Base-by-base conservation (phyloP, 257 asterid genomes). In the Gynochthodes officinalis region DNA sequence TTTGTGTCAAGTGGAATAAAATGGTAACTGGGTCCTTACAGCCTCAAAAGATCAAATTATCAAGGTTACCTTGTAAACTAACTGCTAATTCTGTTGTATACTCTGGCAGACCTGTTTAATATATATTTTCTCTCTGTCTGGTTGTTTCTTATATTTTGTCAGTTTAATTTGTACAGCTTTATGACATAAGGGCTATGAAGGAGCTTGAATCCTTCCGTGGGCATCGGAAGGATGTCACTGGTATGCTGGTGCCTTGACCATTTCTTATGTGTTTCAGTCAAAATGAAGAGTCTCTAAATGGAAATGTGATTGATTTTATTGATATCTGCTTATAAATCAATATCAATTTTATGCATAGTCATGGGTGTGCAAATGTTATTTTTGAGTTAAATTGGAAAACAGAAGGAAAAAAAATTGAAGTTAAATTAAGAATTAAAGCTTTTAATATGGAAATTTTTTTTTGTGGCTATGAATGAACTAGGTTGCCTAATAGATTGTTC, bases 131-230 rank as follows among this genome's bases (percentile, higher is more conserved):
- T 65, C 67, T 27, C 46, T 65, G 64, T 53, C 32, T 73, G 18
- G 30, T 58, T 71, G 71, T 72, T 46, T 78, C 60, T 43, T 65
- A 78, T 48, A 0, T 55, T 50, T 58, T 60, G 39, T 23, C n/a
- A n/a, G n/a, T 65, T 52, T 73, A 70, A 69, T 40, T 63, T 73
- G 76, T 74, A 48, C 90, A 93, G 98, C 97, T 95, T 77, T 95
- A 89, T 82, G 99, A 95, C 79, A 91, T 95, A 84, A 89, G 99
- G 85, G 90, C 97, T 35, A 95, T 95, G 99, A 95, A 92, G 89
- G 99, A 95, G 87, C 95, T 95, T 57, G 93, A 92, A 79, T 89
- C 99, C 68, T 95, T 95, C 73, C 97, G 97, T 54, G 99, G 99
- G 77, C 99, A 95, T 80, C 84, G 79, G 73, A 95, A 92, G 86